A percentile compares a stretch with the other conserved stretches of the same genome.
These are phyloP conservation scores for Colletotrichum aenigma DNA, from an alignment of 2,329 filamentous ascomycete genomes.

Conservation along the genomic window DNA sequence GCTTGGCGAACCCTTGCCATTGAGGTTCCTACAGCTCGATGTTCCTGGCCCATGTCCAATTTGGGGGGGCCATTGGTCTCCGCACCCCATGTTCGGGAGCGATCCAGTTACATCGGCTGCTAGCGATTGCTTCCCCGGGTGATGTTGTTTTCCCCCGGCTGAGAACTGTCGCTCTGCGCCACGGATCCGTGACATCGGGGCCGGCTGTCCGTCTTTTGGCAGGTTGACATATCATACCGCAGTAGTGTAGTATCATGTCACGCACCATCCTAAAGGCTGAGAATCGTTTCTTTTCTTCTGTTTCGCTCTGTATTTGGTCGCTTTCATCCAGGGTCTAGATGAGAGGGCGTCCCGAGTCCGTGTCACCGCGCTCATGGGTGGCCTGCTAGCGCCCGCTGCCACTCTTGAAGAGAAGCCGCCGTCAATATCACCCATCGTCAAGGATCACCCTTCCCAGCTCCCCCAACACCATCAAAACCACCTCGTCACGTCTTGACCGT, in stretches of 20 bases:
- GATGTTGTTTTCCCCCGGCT: too few relatives aligned
- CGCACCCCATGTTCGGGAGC: neutral
- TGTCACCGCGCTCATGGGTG: neutral
- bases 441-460: constrained; percentile 2
- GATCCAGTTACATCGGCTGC: constrained; percentile 3
- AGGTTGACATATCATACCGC: neutral
- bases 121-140: neutral
- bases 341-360: neutral
- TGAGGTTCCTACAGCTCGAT: neutral
- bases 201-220: neutral
- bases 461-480: constrained; percentile 21
- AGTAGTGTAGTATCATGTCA: accelerated
- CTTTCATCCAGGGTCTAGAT: accelerated
- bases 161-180: neutral
- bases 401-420: neutral
- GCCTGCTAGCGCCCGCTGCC: neutral
- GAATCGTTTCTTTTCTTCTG: accelerated
- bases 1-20: neutral
- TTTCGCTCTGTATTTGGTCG: neutral
- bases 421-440: neutral
- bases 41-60: neutral
- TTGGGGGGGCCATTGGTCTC: neutral
- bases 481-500: constrained; percentile 30
- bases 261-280: neutral
- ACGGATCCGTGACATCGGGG: neutral